A percentile compares a stretch with the other conserved stretches of the same genome.
Evolutionary conservation across 2,329 filamentous ascomycete species (phyloP).

Genomic region (Neodidymelliopsis sp.): DNA sequence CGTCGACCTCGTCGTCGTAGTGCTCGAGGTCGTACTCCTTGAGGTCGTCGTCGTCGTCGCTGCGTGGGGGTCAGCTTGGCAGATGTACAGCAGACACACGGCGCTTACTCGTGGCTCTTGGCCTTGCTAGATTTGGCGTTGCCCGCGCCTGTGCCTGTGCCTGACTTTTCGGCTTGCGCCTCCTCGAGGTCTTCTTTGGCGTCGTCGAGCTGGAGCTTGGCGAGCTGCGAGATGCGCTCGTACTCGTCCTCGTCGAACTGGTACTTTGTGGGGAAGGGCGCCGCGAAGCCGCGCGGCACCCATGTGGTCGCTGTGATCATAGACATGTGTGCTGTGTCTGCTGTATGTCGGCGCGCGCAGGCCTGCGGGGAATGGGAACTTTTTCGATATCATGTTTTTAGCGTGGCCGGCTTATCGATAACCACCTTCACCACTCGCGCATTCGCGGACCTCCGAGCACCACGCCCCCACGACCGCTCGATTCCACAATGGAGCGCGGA

Average conservation of each 20-base stretch:
- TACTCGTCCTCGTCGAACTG: slow-evolving; percentile 61
- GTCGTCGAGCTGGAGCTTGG: slow-evolving; percentile 80
- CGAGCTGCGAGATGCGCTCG: slow-evolving; percentile 58
- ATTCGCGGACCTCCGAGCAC: slow-evolving; percentile 34
- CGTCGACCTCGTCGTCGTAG: slow-evolving; percentile 84
- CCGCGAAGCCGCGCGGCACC: slow-evolving; percentile 61
- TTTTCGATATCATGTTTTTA: slow-evolving; percentile 22
- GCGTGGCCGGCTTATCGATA: slow-evolving; percentile 28
- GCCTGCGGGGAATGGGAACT: slow-evolving; percentile 15
- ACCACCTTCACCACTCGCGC: background rate
- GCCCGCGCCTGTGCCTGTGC: slow-evolving; percentile 44
- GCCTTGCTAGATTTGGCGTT: slow-evolving; percentile 25
- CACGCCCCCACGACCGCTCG: background rate
- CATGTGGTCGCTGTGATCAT: slow-evolving; percentile 63
- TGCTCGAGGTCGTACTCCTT: slow-evolving; percentile 96
- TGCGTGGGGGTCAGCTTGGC: slow-evolving; percentile 28
- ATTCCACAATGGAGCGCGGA: slow-evolving; percentile 44
- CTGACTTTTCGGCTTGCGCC: slow-evolving; percentile 62
- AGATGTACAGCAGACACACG: background rate
- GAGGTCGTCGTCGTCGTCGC: slow-evolving; percentile 76
- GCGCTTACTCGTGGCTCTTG: slow-evolving; percentile 32
- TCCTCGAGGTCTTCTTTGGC: slow-evolving; percentile 75
- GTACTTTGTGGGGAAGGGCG: slow-evolving; percentile 58
- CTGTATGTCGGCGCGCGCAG: slow-evolving; percentile 8
- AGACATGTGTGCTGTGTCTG: slow-evolving; percentile 54